A percentile compares a stretch with the other conserved stretches of the same genome.
Evolutionary conservation across 2,329 filamentous ascomycete species (phyloP).

Genomic region (Ophiostoma ulmi): DNA sequence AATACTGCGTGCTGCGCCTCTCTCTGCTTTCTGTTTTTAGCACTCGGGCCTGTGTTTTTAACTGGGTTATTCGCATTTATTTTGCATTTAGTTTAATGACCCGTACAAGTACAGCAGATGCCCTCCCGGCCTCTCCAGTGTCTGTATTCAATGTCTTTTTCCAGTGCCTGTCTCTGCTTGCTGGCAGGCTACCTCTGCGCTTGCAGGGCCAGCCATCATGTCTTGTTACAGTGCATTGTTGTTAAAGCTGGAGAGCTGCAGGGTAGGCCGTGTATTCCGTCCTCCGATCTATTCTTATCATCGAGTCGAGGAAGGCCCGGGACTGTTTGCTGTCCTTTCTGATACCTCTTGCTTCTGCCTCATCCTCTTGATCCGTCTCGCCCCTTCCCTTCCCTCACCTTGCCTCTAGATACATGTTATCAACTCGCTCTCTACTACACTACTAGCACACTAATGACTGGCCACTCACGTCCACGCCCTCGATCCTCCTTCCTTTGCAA

Average conservation of each 20-base stretch:
- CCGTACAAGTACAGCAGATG: neutral
- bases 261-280: neutral
- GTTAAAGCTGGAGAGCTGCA: no score
- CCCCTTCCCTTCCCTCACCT: neutral
- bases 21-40: neutral
- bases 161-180: neutral
- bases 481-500: slow-evolving; percentile 9
- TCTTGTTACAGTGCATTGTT: neutral
- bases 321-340: neutral
- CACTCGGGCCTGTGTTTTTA: neutral
- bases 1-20: slow-evolving; percentile 14
- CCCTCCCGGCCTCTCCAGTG: slow-evolving; percentile 1
- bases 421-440: neutral
- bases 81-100: slow-evolving; percentile 6
- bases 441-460: neutral
- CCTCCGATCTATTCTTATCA: neutral
- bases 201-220: no score
- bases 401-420: neutral
- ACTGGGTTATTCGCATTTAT: neutral
- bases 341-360: neutral
- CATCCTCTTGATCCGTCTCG: neutral
- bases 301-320: neutral
- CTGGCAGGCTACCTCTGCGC: neutral
- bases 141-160: neutral
- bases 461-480: neutral